phyloP scores from a whole-genome alignment of 768 basidiomycete genomes.

The Cubamyces lactineus region DNA sequence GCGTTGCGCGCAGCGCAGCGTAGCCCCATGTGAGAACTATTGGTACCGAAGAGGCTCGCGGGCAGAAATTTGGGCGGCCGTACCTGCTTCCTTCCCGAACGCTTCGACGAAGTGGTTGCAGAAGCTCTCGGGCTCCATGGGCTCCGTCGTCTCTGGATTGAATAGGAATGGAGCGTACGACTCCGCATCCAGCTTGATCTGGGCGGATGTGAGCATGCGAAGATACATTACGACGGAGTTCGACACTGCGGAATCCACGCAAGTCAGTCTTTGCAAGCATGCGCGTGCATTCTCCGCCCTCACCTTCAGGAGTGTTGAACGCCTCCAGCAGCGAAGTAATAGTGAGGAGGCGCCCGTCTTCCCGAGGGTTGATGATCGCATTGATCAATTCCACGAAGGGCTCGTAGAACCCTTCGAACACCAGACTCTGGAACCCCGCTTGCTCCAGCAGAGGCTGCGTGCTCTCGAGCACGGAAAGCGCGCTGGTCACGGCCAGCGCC shows the following conservation, averaged over 20 bases:
- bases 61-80: slow-evolving; percentile 3
- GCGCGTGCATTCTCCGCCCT: not conserved
- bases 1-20: not conserved
- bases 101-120: slow-evolving; percentile 81
- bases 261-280: not conserved
- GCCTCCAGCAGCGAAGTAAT: slow-evolving; percentile 45
- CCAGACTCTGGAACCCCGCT: slow-evolving; percentile 65
- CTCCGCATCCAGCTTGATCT: slow-evolving; percentile 68
- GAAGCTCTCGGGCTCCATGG: slow-evolving; percentile 63
- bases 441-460: slow-evolving; percentile 54
- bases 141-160: slow-evolving; percentile 69
- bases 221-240: slow-evolving; percentile 81
- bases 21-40: not conserved
- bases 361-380: slow-evolving; percentile 43
- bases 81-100: slow-evolving; percentile 77
- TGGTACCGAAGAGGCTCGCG: too few species aligned
- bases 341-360: slow-evolving; percentile 41
- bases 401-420: slow-evolving; percentile 78
- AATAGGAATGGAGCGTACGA: slow-evolving; percentile 74
- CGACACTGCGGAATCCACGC: slow-evolving; percentile 45
- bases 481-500: slow-evolving; percentile 49
- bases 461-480: slow-evolving; percentile 54
- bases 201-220: slow-evolving; percentile 80
- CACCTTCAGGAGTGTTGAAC: slow-evolving; percentile 60
- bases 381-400: slow-evolving; percentile 57